Evolutionary conservation across 257 asterid species (phyloP).

Genomic region (Gynochthodes officinalis): DNA sequence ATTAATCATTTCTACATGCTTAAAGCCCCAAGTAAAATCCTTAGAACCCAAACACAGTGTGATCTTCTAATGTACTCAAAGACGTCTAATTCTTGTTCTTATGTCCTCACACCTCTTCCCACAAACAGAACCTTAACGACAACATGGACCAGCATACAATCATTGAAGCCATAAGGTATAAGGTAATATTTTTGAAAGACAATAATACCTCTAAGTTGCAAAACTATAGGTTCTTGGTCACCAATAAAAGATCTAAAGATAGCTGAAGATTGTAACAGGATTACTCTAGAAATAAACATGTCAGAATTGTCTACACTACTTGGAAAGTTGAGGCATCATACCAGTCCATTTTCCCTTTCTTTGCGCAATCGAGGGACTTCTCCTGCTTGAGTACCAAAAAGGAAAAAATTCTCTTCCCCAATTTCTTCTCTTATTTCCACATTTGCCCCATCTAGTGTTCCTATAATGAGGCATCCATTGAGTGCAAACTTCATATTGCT

Average conservation of each 20-base stretch:
- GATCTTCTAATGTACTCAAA: neutral
- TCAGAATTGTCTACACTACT: neutral
- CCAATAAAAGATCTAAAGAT: neutral
- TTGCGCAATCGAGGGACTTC: slow-evolving; percentile 80
- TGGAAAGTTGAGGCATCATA: slow-evolving; percentile 13
- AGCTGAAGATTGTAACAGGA: neutral
- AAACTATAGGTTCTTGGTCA: neutral
- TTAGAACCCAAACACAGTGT: neutral
- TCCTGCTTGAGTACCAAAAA: slow-evolving; percentile 94
- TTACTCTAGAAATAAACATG: neutral
- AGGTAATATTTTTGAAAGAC: neutral
- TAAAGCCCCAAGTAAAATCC: neutral
- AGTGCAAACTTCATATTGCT: slow-evolving; percentile 99
- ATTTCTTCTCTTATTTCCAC: slow-evolving; percentile 98
- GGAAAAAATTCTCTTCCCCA: slow-evolving; percentile 86
- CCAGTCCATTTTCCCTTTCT: slow-evolving; percentile 94
- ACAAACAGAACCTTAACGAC: neutral
- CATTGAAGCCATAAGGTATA: neutral
- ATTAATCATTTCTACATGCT: neutral
- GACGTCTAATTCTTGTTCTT: neutral
- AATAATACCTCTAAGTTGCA: neutral
- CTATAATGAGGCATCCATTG: slow-evolving; percentile 94
- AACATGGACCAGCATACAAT: neutral
- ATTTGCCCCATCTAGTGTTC: slow-evolving; percentile 98
- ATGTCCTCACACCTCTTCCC: neutral